Conservation (phyloP, 257 asterid genomes). For the Ajuga chamaepitys region DNA sequence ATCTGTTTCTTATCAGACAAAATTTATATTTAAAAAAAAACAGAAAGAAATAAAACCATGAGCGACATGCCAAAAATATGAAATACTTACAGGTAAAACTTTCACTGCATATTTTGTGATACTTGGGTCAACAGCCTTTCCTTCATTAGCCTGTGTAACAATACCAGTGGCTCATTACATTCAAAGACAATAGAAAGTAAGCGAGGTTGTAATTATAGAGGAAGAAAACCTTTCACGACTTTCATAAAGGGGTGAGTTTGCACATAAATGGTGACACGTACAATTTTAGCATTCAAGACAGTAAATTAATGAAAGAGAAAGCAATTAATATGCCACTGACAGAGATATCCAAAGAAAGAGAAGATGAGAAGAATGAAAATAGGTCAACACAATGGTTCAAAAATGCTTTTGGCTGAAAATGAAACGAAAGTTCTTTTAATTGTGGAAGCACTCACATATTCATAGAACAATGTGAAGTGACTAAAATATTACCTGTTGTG, state of each 20-base stretch:
- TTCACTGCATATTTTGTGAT: constrained; percentile 63
- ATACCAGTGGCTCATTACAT: neutral
- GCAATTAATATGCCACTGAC: neutral
- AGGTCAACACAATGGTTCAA: neutral
- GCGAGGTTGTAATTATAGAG: neutral
- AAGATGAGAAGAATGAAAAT: too few relatives aligned
- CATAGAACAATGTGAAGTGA: neutral
- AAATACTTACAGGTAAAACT: constrained; percentile 76
- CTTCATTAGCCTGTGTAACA: constrained; percentile 54
- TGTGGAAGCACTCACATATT: neutral
- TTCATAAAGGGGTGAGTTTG: neutral
- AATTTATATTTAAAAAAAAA: too few relatives aligned
- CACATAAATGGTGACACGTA: neutral
- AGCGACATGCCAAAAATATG: neutral
- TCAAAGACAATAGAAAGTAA: neutral
- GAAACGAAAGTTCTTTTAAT: neutral
- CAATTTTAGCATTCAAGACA: neutral
- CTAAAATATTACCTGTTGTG: constrained; percentile 55
- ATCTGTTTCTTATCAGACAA: too few relatives aligned
- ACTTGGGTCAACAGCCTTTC: constrained; percentile 63
- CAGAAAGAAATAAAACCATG: neutral
- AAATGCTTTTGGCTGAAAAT: neutral
- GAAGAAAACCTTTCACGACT: neutral
- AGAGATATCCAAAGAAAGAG: too few relatives aligned
- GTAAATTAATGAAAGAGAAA: neutral